These are phyloP conservation scores for Ambrosia artemisiifolia DNA, from an alignment of 129 eudicot species.

Conservation along the genomic window DNA sequence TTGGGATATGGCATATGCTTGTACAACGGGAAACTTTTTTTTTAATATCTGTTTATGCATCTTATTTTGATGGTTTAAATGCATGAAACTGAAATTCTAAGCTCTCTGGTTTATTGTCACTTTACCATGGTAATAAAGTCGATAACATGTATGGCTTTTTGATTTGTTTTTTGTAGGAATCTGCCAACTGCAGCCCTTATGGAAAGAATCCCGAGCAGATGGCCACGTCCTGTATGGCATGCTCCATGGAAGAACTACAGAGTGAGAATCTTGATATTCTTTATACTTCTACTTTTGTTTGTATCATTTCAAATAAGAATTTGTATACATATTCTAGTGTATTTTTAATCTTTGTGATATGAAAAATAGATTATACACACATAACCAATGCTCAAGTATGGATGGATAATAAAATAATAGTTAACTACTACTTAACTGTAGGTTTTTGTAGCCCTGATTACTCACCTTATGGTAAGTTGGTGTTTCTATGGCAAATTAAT, in stretches of 20 bases:
- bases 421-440: background rate
- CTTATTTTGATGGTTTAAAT: background rate
- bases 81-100: background rate
- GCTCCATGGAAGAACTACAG: conserved; percentile 99
- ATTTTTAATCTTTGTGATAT: background rate
- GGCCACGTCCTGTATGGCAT: conserved; percentile 98
- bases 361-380: background rate
- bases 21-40: conserved; percentile 5
- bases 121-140: background rate
- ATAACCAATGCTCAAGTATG: background rate
- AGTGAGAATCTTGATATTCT: conserved; percentile 40
- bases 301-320: background rate
- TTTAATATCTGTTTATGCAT: background rate
- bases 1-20: conserved; percentile 22
- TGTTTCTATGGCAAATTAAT: background rate
- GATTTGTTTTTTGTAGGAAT: conserved; percentile 41
- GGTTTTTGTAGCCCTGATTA: background rate
- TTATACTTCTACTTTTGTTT: background rate
- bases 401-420: background rate
- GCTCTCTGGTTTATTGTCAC: background rate
- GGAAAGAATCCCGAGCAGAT: conserved; percentile 97
- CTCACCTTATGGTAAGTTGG: background rate
- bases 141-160: background rate
- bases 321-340: background rate
- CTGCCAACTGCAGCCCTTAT: conserved; percentile 91